These are phyloP conservation scores for Lentinus tigrinus DNA, from an alignment of 768 basidiomycete species.

Conservation along the genomic window DNA sequence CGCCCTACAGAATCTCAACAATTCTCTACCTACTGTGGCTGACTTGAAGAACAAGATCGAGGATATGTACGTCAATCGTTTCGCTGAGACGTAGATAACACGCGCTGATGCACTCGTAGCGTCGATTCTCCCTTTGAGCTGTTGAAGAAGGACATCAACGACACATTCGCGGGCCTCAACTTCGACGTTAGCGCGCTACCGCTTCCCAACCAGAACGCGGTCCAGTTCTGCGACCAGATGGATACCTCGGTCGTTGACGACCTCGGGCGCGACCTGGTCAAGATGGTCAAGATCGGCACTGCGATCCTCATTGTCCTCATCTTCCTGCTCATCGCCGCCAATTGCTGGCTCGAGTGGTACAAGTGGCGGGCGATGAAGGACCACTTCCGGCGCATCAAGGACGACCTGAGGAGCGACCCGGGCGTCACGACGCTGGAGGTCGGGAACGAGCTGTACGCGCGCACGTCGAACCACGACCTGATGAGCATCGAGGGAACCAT, in stretches of 20 bases:
- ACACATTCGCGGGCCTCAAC: conserved; percentile 70
- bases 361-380: conserved; percentile 73
- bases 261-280: conserved; percentile 75
- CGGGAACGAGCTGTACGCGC: conserved; percentile 46
- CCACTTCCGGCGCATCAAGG: conserved; percentile 68
- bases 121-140: conserved; percentile 86
- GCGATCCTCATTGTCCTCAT: conserved; percentile 71
- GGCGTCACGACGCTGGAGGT: conserved; percentile 41
- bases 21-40: conserved; percentile 73
- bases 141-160: conserved; percentile 86
- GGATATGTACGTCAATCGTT: conserved; percentile 51
- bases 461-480: conserved; percentile 73
- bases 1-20: conserved; percentile 74
- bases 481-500: conserved; percentile 69
- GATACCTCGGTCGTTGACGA: conserved; percentile 87
- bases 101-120: conserved; percentile 33
- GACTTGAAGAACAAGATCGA: conserved; percentile 70
- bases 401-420: conserved; percentile 77
- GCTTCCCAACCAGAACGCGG: conserved; percentile 64
- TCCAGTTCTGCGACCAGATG: conserved; percentile 75
- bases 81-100: neutral
- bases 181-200: conserved; percentile 76
- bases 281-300: conserved; percentile 76
- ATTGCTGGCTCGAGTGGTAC: conserved; percentile 85
- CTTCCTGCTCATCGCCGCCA: conserved; percentile 68